phyloP scores from a whole-genome alignment of 306 rosid genomes.

The Medicago arabica region DNA sequence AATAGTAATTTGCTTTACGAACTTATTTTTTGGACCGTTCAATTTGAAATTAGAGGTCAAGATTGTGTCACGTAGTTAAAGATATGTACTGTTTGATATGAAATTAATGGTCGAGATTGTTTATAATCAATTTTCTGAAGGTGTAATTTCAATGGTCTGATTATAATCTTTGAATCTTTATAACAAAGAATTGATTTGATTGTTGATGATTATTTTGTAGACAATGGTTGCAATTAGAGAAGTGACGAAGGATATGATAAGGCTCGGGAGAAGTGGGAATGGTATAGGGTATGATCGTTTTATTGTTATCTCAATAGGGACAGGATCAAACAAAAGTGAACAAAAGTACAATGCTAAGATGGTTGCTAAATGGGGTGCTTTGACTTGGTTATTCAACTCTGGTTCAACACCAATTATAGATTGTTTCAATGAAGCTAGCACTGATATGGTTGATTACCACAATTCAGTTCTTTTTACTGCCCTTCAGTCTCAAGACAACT shows the following conservation, averaged over 20 bases:
- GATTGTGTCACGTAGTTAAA: too few relatives aligned
- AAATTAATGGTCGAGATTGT: too few relatives aligned
- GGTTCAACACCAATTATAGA: constrained; percentile 53
- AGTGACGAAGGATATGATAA: constrained; percentile 40
- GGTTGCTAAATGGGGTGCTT: constrained; percentile 55
- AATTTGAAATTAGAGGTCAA: too few relatives aligned
- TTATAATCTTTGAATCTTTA: too few relatives aligned
- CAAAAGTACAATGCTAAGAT: constrained; percentile 43
- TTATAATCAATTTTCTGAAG: too few relatives aligned
- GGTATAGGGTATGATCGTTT: constrained; percentile 46
- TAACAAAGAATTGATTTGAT: background rate
- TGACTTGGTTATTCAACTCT: constrained; percentile 47
- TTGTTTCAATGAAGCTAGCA: constrained; percentile 46
- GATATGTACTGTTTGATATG: too few relatives aligned
- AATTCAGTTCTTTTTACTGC: constrained; percentile 49
- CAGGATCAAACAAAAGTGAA: constrained; percentile 52
- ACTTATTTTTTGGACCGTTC: too few relatives aligned
- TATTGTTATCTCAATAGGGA: constrained; percentile 55
- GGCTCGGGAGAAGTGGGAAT: background rate
- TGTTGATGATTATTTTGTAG: constrained; percentile 33
- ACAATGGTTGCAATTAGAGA: constrained; percentile 59
- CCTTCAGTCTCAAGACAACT: constrained; percentile 45
- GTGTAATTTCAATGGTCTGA: too few relatives aligned
- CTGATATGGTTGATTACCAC: constrained; percentile 56
- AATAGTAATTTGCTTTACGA: too few relatives aligned